Conservation (phyloP, 495 filamentous ascomycete genomes). For the Daldinia childiae region DNA sequence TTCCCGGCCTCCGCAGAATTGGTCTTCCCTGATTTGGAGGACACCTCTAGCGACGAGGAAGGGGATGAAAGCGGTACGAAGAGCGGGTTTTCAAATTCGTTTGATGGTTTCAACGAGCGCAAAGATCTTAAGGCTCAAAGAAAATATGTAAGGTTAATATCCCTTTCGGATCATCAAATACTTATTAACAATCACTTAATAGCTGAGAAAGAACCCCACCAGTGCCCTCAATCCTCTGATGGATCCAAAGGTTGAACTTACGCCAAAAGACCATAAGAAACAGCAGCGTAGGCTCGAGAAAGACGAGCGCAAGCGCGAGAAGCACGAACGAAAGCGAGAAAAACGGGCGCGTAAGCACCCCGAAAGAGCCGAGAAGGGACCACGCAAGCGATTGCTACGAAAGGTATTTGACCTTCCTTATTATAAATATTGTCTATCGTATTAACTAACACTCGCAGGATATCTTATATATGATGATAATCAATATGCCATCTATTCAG, state of each 20-base stretch:
- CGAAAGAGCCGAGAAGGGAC: conserved; percentile 14
- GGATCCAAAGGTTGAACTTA: conserved; percentile 30
- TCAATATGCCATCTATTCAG: conserved; percentile 22
- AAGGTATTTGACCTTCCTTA: conserved; percentile 4
- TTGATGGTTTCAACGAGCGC: conserved; percentile 16
- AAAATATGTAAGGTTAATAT: conserved; percentile 29
- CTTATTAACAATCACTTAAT: neutral
- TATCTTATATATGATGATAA: conserved; percentile 37
- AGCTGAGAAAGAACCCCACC: conserved; percentile 27
- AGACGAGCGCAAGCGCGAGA: conserved; percentile 24
- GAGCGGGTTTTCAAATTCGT: conserved; percentile 2
- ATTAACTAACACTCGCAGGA: neutral
- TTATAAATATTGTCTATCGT: too few species aligned
- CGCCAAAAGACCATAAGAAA: conserved; percentile 25
- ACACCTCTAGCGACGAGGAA: conserved; percentile 18
- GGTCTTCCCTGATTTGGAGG: conserved; percentile 40
- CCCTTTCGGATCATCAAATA: too few species aligned
- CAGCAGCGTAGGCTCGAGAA: conserved; percentile 20
- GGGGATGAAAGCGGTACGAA: conserved; percentile 35
- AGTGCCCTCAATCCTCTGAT: conserved; percentile 19
- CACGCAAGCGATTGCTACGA: conserved; percentile 15
- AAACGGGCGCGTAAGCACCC: conserved; percentile 25
- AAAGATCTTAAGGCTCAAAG: conserved; percentile 26
- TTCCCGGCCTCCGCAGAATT: conserved; percentile 43
- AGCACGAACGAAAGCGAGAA: conserved; percentile 22